Base-by-base conservation (phyloP, 345 rosid genomes). In the Gossypium arboreum region DNA sequence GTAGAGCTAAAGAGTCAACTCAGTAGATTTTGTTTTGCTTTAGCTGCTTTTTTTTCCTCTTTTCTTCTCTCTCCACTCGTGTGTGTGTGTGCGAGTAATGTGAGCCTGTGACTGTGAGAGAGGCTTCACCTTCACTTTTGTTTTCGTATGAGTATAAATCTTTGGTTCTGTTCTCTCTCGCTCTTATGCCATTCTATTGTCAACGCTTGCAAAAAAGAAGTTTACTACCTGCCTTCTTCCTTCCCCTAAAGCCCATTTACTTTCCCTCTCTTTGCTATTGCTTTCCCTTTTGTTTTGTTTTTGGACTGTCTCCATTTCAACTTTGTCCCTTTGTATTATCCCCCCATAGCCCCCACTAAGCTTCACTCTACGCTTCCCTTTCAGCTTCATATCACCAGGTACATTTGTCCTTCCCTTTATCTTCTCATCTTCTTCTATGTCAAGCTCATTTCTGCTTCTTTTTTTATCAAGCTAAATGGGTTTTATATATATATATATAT, bases 141-240 rank as follows among this genome's bases (percentile, higher is more conserved):
- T 52, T 47, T 73, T 52, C 8, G 73, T 25, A 12, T 1, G 20
- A 25, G 12, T 44, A 47, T 43, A 73, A 57, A 73, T 24, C 13
- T 58, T 59, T 57, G n/a, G 29, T 41, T 56, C 74, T 55, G 58
- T 34, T 34, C 62, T 48, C 4, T 27, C 12, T 61, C 15, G 18
- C 55, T 56, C 54, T n/a, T 24, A n/a, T 47, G 45, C 27, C 11
- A 12, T 57, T n/a, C 68, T 45, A 62, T 85, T 85, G 95, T 87
- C 93, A 89, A 92, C 92, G 93, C 88, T 88, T 80, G 68, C 57
- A 48, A 76, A 78, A 84, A 77, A 81, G 97, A 90, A 92, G 80
- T 86, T 89, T 89, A 92, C 87, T 75, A 3, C 80, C 78, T 73
- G 81, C 84, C 81, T 83, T 81, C 78, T 66, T 73, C 81, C 85